Conservation (phyloP, 805 yeast species). For the Kluyveromyces siamensis region DNA sequence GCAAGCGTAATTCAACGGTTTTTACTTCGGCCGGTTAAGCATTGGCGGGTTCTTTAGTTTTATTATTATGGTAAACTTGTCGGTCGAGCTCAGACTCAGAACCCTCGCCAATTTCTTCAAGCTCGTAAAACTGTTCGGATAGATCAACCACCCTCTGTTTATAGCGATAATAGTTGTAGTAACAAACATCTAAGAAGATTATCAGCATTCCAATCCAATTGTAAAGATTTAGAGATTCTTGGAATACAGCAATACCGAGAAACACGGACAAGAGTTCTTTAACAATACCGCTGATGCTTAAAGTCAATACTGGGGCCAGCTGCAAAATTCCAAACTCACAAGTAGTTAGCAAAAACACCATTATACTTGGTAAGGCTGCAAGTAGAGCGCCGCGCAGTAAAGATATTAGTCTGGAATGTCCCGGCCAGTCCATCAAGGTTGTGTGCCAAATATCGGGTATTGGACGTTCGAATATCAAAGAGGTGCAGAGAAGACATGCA, state of each 20-base stretch:
- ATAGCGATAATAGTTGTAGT: conserved; percentile 69
- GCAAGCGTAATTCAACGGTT: no score
- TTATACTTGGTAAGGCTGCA: conserved; percentile 69
- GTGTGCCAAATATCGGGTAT: conserved; percentile 19
- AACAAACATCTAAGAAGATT: conserved; percentile 68
- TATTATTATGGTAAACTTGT: no score
- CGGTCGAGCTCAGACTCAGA: background rate
- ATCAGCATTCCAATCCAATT: conserved; percentile 68
- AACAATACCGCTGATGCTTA: conserved; percentile 86
- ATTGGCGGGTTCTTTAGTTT: no score
- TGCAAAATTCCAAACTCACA: conserved; percentile 79
- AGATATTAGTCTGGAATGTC: conserved; percentile 23
- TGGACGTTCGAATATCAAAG: conserved; percentile 60
- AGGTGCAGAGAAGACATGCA: conserved; percentile 48
- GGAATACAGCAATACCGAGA: conserved; percentile 58
- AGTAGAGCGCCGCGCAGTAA: conserved; percentile 43
- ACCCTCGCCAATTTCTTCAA: background rate
- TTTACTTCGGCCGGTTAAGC: no score
- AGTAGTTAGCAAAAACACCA: conserved; percentile 85
- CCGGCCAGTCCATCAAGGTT: conserved; percentile 14
- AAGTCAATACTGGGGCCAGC: conserved; percentile 73
- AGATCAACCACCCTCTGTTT: conserved; percentile 6
- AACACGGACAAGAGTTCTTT: conserved; percentile 82
- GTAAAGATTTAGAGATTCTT: conserved; percentile 57
- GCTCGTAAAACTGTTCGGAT: background rate